Evolutionary conservation across 352 stramenopile species (phyloP).

Genomic region (Chrysophaeum taylorii): DNA sequence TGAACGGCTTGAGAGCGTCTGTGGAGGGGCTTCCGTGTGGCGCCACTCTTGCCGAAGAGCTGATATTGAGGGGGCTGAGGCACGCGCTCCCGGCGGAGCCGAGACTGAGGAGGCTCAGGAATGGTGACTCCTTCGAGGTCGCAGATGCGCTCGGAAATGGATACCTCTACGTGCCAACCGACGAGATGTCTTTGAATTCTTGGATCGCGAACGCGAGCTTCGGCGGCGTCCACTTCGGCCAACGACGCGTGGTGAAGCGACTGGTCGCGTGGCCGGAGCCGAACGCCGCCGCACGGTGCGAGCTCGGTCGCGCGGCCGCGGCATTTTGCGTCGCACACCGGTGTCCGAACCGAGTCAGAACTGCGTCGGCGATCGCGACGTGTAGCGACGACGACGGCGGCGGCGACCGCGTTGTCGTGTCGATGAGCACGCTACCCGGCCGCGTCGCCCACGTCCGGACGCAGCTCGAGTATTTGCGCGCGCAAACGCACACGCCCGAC

Average conservation of each 20-base stretch:
- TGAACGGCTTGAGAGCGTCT: background rate
- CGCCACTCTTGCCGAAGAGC: conserved; percentile 1
- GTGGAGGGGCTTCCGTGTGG: background rate
- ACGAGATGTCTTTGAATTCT: no score
- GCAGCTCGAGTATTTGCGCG: conserved; percentile 4
- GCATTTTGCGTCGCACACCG: background rate
- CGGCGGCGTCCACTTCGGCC: background rate
- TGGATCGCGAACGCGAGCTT: no score
- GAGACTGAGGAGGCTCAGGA: background rate
- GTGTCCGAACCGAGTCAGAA: background rate
- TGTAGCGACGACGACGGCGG: background rate
- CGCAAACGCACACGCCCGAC: background rate
- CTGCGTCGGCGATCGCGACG: background rate
- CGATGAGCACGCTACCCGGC: conserved; percentile 11
- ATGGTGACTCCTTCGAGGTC: no score
- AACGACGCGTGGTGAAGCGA: background rate
- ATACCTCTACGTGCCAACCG: no score
- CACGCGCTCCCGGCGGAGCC: background rate
- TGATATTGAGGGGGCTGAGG: background rate
- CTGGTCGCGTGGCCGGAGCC: background rate
- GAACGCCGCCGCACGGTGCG: no score
- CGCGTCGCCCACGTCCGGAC: background rate
- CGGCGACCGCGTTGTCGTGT: conserved; percentile 17
- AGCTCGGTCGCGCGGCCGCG: background rate
- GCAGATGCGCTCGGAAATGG: no score